Evolutionary conservation across 192 early-diverging fungal species (phyloP).

Genomic region (Coemansia sp.): DNA sequence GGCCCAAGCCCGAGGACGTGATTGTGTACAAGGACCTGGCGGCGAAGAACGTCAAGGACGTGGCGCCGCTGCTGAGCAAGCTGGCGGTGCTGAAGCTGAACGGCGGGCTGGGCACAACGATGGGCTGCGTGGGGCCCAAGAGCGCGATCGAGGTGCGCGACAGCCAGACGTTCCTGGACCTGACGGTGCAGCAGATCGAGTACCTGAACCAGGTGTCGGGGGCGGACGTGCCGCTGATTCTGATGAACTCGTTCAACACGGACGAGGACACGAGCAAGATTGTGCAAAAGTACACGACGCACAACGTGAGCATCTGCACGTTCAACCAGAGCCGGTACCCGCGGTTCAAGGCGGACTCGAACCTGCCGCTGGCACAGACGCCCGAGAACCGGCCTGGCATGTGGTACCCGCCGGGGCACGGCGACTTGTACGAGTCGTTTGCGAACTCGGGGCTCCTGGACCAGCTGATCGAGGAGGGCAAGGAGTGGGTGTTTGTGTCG

Average conservation of each 20-base stretch:
- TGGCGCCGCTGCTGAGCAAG: constrained; percentile 71
- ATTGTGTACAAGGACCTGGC: constrained; percentile 76
- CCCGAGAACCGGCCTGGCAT: constrained; percentile 58
- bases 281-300: constrained; percentile 95
- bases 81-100: constrained; percentile 99
- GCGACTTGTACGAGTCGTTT: constrained; percentile 95
- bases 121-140: constrained; percentile 99
- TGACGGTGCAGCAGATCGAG: constrained; percentile 99
- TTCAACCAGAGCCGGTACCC: constrained; percentile 98
- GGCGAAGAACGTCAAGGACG: constrained; percentile 34
- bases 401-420: constrained; percentile 97
- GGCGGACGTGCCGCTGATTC: constrained; percentile 92
- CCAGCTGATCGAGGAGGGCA: constrained; percentile 87
- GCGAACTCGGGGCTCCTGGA: constrained; percentile 93
- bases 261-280: constrained; percentile 96
- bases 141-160: constrained; percentile 98
- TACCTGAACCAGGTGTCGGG: constrained; percentile 87
- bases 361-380: constrained; percentile 75
- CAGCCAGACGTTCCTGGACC: constrained; percentile 96
- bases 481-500: constrained; percentile 98
- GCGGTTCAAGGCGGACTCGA: constrained; percentile 88
- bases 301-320: constrained; percentile 90
- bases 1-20: constrained; percentile 86
- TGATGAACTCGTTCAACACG: constrained; percentile 99
- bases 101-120: constrained; percentile 98